These are phyloP conservation scores for Penicillium subrubescens DNA, from an alignment of 495 filamentous ascomycete species.

Conservation along the genomic window DNA sequence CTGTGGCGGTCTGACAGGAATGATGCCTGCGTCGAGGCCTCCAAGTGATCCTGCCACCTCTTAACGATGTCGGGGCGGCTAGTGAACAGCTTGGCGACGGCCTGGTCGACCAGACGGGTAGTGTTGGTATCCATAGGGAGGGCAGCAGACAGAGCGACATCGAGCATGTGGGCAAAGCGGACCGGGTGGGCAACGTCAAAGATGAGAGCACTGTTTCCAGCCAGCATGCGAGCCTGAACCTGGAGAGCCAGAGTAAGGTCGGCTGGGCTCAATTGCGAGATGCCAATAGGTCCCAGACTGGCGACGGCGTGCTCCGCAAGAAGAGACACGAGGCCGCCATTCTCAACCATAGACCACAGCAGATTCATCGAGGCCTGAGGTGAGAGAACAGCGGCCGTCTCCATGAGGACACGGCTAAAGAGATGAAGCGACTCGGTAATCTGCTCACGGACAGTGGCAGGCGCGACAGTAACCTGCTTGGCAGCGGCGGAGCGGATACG, in stretches of 20 bases:
- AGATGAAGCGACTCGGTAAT: constrained; percentile 87
- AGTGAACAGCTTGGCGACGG: constrained; percentile 52
- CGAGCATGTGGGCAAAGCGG: constrained; percentile 64
- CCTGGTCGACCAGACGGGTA: constrained; percentile 56
- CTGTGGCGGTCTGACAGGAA: constrained; percentile 41
- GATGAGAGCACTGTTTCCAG: constrained; percentile 42
- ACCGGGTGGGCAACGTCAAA: constrained; percentile 58
- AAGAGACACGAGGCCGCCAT: constrained; percentile 62
- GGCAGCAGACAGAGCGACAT: constrained; percentile 51
- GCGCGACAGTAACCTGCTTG: constrained; percentile 26
- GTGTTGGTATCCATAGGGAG: constrained; percentile 55
- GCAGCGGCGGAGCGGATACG: constrained; percentile 64
- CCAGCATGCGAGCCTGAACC: constrained; percentile 64
- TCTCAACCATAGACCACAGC: constrained; percentile 75
- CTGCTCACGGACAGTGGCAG: constrained; percentile 60
- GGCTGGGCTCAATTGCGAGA: constrained; percentile 54
- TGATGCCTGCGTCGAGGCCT: constrained; percentile 38
- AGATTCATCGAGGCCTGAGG: constrained; percentile 59
- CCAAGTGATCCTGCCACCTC: constrained; percentile 59
- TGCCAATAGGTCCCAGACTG: constrained; percentile 59
- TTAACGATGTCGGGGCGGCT: constrained; percentile 59
- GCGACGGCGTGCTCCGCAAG: constrained; percentile 65
- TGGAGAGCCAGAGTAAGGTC: constrained; percentile 64
- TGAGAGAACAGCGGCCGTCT: constrained; percentile 50
- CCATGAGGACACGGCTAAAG: constrained; percentile 59